These are phyloP conservation scores for Cladophialophora psammophila DNA, from an alignment of 2,329 filamentous ascomycete genomes.

Conservation along the genomic window DNA sequence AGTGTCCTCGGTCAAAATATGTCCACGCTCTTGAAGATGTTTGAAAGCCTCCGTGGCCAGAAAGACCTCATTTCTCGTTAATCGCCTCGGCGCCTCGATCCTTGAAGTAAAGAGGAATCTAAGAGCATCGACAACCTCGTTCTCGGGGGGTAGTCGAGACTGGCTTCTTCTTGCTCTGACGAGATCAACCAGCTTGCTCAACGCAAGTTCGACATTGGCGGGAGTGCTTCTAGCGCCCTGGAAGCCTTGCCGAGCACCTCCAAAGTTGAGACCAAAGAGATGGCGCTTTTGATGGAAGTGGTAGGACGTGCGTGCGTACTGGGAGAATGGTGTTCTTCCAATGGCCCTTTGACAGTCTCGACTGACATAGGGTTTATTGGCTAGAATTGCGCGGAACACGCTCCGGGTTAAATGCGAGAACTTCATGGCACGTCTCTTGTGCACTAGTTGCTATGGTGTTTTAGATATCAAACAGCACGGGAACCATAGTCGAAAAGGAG, in stretches of 20 bases:
- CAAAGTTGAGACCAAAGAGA: constrained; percentile 35
- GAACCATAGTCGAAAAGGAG: background rate
- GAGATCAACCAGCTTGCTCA: constrained; percentile 66
- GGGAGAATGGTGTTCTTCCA: constrained; percentile 10
- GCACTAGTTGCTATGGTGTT: background rate
- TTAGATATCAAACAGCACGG: background rate
- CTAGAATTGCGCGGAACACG: constrained; percentile 55
- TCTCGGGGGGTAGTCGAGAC: constrained; percentile 67
- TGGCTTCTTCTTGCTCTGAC: constrained; percentile 68
- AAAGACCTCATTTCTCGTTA: constrained; percentile 71
- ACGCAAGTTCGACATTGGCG: constrained; percentile 37
- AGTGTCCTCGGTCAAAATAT: constrained; percentile 43
- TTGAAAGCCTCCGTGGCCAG: constrained; percentile 66
- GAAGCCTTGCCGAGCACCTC: constrained; percentile 17
- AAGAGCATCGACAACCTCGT: constrained; percentile 72
- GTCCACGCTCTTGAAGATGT: constrained; percentile 59
- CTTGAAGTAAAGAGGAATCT: constrained; percentile 68
- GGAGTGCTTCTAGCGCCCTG: constrained; percentile 33
- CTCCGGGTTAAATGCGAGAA: constrained; percentile 51
- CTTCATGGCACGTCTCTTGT: constrained; percentile 47
- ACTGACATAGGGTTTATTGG: constrained; percentile 50
- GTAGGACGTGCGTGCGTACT: constrained; percentile 11
- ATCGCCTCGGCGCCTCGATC: constrained; percentile 57
- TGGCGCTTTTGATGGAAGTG: constrained; percentile 28
- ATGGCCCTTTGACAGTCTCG: constrained; percentile 29